phyloP scores from a whole-genome alignment of 352 stramenopile species.

The Phytophthora europaea region DNA sequence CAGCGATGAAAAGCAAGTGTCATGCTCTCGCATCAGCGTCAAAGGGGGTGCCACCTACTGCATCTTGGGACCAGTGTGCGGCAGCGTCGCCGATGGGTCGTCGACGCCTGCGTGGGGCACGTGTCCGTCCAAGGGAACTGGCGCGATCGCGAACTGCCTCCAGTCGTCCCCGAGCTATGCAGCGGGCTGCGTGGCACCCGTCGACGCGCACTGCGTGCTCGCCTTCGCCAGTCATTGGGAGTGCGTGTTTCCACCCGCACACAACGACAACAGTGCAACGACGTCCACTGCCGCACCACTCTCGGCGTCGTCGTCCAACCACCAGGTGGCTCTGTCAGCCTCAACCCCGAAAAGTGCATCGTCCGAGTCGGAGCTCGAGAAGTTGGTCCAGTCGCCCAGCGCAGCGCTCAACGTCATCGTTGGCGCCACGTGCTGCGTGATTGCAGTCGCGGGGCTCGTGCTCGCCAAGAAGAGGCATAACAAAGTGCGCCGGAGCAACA shows the following conservation, averaged over 20 bases:
- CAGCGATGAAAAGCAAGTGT: not conserved
- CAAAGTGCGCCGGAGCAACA: conserved; percentile 1
- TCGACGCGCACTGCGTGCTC: conserved; percentile 56
- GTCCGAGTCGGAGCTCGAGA: not conserved
- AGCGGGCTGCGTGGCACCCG: conserved; percentile 42
- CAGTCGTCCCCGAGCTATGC: conserved; percentile 37
- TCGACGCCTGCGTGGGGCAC: conserved; percentile 9
- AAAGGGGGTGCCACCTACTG: conserved; percentile 59
- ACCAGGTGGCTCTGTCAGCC: conserved; percentile 20
- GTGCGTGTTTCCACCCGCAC: conserved; percentile 40
- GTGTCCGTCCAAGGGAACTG: conserved; percentile 50
- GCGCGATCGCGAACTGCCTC: conserved; percentile 46
- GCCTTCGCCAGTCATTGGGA: conserved; percentile 33
- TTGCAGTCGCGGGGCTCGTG: conserved; percentile 35
- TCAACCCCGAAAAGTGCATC: conserved; percentile 8
- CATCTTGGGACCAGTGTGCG: conserved; percentile 52
- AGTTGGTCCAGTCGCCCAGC: conserved; percentile 12
- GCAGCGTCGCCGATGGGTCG: conserved; percentile 10
- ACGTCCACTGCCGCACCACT: not conserved
- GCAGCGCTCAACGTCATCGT: conserved; percentile 34
- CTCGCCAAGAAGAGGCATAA: conserved; percentile 41
- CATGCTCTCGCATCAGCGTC: conserved; percentile 49
- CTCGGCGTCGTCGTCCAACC: not conserved
- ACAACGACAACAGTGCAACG: not conserved
- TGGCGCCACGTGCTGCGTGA: conserved; percentile 31